Base-by-base conservation (phyloP, 257 asterid genomes). In the Solanum chiquidenum region DNA sequence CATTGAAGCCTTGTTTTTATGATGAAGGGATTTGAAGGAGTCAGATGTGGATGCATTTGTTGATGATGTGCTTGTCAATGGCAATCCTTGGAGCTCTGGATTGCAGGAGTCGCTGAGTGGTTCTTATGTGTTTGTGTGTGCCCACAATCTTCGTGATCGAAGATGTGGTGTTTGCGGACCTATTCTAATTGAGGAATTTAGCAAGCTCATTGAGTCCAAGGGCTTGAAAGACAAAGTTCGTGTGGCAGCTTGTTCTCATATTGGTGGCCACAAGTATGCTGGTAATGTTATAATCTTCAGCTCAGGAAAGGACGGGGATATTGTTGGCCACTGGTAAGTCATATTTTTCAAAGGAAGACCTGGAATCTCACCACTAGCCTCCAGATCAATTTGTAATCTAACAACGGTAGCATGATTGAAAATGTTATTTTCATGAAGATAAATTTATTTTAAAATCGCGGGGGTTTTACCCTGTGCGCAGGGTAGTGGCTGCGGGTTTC, bases 161-260 rank as follows among this genome's bases (percentile, higher is more conserved):
- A 93, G 98, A 87, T 97, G 99, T 90, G 99, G 99, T 89, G 97
- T 96, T 87, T 97, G 99, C 86, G 99, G 99, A 89, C 99, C 99
- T 55, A 86, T 92, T 88, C 93, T 97, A 89, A 97, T 97, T 66
- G 94, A 93, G 72, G 95, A 94, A 88, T 96, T 97, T 85, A 94
- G 91, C 35, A 96, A 93, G 91, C 98, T 90, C 90, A 90, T 94
- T 88, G 94, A 89, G 87, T 87, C 93, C 84, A 93, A 90, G 95
- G 92, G 92, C 68, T 90, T 92, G 91, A 93, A 91, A 86, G 87
- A 88, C 86, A 91, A 91, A 83, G 93, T 97, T 35, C 87, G 52
- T 88, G 99, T 96, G 87, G 88, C 94, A 91, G 98, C 98, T 89
- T 97, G 98, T 91, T 97, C 98, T 5, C 99, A 97, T 92, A 85